Percentiles rank a stretch among this genome's conserved stretches.
These are phyloP conservation scores for Akanthomyces uredinophilus DNA, from an alignment of 2,329 filamentous ascomycete genomes.

Conservation along the genomic window DNA sequence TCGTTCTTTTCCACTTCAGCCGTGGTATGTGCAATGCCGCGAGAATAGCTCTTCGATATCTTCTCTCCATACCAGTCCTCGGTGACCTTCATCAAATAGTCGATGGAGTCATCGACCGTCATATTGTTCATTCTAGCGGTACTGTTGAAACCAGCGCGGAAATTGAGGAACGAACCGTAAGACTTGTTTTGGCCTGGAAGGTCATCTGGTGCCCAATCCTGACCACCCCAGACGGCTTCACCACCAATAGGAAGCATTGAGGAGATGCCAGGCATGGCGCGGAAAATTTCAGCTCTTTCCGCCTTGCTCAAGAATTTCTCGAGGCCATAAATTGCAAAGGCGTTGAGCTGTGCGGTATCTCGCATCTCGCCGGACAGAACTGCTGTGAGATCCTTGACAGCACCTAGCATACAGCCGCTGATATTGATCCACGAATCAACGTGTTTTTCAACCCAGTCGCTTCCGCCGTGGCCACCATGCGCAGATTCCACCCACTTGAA, in stretches of 20 bases:
- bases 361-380: conserved; percentile 96
- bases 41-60: conserved; percentile 72
- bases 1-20: conserved; percentile 80
- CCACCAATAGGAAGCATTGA: conserved; percentile 96
- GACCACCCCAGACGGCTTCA: conserved; percentile 89
- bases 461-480: conserved; percentile 73
- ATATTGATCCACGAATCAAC: conserved; percentile 98
- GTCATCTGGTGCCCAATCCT: conserved; percentile 85
- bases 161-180: conserved; percentile 81
- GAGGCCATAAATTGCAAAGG: conserved; percentile 92
- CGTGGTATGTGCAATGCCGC: conserved; percentile 75
- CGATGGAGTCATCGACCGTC: conserved; percentile 71
- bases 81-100: conserved; percentile 70
- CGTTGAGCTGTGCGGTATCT: conserved; percentile 92
- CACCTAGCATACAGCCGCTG: conserved; percentile 94
- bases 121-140: conserved; percentile 67
- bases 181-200: conserved; percentile 63
- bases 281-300: conserved; percentile 88
- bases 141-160: conserved; percentile 61
- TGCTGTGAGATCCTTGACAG: conserved; percentile 83
- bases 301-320: conserved; percentile 91
- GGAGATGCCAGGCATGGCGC: conserved; percentile 93
- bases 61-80: conserved; percentile 82
- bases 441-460: conserved; percentile 83
- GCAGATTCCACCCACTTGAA: conserved; percentile 76